Conservation (phyloP, 495 filamentous ascomycete species). For the Xylaria sp. region DNA sequence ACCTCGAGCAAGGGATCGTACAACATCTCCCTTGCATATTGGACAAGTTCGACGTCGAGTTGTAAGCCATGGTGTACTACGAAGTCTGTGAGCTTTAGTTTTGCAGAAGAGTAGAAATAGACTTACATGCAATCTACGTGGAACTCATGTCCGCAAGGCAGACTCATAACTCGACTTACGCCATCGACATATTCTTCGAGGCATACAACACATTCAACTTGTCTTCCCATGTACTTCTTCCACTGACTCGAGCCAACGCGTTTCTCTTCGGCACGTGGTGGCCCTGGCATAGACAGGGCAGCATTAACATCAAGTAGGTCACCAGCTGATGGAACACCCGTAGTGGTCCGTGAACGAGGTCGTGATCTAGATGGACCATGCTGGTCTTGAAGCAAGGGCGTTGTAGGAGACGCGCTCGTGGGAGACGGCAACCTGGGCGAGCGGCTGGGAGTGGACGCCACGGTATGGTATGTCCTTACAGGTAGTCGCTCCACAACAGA, state of each 20-base stretch:
- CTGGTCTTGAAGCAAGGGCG: conserved; percentile 73
- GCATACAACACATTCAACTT: conserved; percentile 96
- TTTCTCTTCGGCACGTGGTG: conserved; percentile 54
- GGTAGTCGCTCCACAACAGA: conserved; percentile 94
- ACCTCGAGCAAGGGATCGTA: conserved; percentile 62
- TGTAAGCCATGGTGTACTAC: conserved; percentile 95
- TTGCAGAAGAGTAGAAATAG: not conserved
- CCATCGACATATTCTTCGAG: conserved; percentile 97
- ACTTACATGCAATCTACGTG: conserved; percentile 99
- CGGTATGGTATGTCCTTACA: conserved; percentile 91
- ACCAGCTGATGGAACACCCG: conserved; percentile 59
- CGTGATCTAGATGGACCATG: conserved; percentile 58
- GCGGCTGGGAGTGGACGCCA: conserved; percentile 67
- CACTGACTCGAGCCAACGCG: conserved; percentile 64
- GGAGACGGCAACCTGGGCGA: conserved; percentile 62
- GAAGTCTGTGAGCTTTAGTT: conserved; percentile 32
- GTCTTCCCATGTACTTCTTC: conserved; percentile 83
- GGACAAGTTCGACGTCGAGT: conserved; percentile 94
- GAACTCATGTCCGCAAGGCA: conserved; percentile 99
- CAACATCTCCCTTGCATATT: conserved; percentile 97
- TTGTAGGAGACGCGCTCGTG: conserved; percentile 70
- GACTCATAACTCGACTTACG: conserved; percentile 92
- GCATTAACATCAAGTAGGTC: conserved; percentile 47
- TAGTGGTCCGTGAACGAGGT: conserved; percentile 70
- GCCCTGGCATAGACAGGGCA: conserved; percentile 41